Evolutionary conservation across 345 rosid genomes (phyloP).

Genomic region (Camelina neglecta): DNA sequence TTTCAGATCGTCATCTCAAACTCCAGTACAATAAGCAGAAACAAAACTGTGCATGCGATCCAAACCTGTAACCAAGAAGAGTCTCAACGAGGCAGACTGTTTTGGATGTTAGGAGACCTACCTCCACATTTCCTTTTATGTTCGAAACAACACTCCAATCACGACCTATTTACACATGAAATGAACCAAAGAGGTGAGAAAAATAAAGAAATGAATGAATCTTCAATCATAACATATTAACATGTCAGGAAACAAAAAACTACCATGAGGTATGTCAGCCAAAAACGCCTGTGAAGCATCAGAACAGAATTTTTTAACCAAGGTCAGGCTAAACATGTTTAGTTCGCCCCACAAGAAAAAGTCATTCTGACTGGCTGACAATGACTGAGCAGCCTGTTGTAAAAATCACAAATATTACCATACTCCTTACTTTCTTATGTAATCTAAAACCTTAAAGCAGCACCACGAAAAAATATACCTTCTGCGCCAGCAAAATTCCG

Average conservation of each 20-base stretch:
- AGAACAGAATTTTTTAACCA: conserved; percentile 53
- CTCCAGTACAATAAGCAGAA: not conserved
- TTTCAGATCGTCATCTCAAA: not conserved
- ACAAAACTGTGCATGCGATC: conserved; percentile 11
- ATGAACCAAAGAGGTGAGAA: conserved; percentile 15
- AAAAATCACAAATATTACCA: not conserved
- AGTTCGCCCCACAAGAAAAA: conserved; percentile 52
- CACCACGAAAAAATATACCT: conserved; percentile 54
- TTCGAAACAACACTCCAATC: conserved; percentile 50
- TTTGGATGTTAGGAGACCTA: conserved; percentile 62
- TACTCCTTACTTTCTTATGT: not conserved
- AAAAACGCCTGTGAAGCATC: conserved; percentile 55
- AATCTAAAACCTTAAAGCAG: conserved; percentile 9
- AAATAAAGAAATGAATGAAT: conserved; percentile 14
- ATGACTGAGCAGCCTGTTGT: conserved; percentile 72
- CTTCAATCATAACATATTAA: not conserved
- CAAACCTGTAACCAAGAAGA: conserved; percentile 79
- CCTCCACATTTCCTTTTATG: conserved; percentile 43
- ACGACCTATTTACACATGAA: conserved; percentile 44
- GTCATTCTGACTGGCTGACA: conserved; percentile 55
- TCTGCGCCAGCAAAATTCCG: conserved; percentile 76
- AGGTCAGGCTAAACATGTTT: conserved; percentile 48
- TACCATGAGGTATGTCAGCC: conserved; percentile 62
- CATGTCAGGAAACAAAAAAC: conserved; percentile 10
- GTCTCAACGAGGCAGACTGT: conserved; percentile 65